phyloP scores from a whole-genome alignment of 1,284 basidiomycete genomes.

The Ceratobasidium sp. region DNA sequence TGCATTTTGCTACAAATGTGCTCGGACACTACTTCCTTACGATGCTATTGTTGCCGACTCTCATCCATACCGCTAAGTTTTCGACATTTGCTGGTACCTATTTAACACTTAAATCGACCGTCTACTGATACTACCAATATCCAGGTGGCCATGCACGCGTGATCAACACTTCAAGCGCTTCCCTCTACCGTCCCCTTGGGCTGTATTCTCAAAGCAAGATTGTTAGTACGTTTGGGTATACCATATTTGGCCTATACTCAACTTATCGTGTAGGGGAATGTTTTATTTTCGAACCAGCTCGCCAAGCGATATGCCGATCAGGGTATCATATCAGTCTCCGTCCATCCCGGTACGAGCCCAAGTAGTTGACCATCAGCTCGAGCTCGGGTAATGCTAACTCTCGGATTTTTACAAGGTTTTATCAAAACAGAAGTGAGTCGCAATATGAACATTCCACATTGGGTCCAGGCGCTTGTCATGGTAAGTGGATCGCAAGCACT shows the following conservation, averaged over 20 bases:
- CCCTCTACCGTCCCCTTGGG: constrained; percentile 54
- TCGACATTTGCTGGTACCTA: constrained; percentile 33
- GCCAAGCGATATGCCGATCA: constrained; percentile 47
- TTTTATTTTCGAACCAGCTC: constrained; percentile 48
- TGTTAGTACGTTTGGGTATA: constrained; percentile 51
- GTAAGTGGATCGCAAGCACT: not conserved
- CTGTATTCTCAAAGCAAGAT: constrained; percentile 67
- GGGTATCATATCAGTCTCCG: constrained; percentile 47
- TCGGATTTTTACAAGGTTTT: constrained; percentile 46
- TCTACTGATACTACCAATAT: not conserved
- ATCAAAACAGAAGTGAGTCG: not conserved
- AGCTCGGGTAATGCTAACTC: not conserved
- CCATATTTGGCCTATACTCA: not conserved
- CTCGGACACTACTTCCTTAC: constrained; percentile 69
- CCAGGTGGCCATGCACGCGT: constrained; percentile 63
- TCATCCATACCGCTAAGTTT: constrained; percentile 61
- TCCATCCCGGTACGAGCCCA: constrained; percentile 45
- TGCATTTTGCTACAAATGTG: constrained; percentile 74
- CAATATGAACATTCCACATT: too few species aligned
- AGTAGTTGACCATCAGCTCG: too few species aligned
- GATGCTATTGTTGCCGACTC: constrained; percentile 65
- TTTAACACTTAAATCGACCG: too few species aligned
- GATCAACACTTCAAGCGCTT: constrained; percentile 58
- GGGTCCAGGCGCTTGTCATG: too few species aligned
- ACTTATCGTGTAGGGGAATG: constrained; percentile 30